These are phyloP conservation scores for Penicillium aurantiogriseum DNA, from an alignment of 2,329 filamentous ascomycete genomes.

Conservation along the genomic window DNA sequence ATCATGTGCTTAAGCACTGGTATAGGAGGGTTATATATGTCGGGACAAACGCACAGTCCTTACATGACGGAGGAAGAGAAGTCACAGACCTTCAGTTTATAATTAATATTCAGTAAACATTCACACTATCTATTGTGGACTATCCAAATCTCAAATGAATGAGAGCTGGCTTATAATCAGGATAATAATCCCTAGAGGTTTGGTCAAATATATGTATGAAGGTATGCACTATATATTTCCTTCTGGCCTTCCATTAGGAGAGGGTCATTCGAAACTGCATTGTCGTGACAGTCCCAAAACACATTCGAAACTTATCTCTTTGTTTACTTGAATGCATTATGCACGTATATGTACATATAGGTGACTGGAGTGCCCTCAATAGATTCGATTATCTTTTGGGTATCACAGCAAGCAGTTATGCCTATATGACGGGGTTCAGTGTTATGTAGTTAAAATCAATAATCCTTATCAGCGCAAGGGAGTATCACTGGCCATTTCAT, in stretches of 20 bases:
- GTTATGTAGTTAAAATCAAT: neutral
- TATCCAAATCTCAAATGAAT: neutral
- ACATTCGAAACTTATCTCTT: too few species aligned
- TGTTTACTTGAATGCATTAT: neutral
- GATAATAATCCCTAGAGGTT: neutral
- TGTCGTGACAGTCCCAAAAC: neutral
- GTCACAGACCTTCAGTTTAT: neutral
- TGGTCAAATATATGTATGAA: neutral
- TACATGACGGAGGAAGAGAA: neutral
- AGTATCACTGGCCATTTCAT: neutral
- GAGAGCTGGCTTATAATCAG: neutral
- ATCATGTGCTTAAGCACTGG: neutral
- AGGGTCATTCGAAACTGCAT: neutral
- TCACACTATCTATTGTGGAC: neutral
- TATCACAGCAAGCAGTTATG: neutral
- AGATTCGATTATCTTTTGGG: too few species aligned
- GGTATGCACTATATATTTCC: neutral
- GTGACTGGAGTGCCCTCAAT: neutral
- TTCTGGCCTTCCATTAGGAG: neutral
- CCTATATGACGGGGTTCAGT: neutral
- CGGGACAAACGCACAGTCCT: neutral
- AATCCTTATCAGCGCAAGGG: neutral
- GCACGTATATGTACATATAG: neutral
- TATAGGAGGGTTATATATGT: neutral
- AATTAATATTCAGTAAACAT: neutral